Percentiles rank a stretch among this genome's conserved stretches.
These are phyloP conservation scores for Plenodomus lindquistii DNA, from an alignment of 2,329 filamentous ascomycete species.

Conservation along the genomic window DNA sequence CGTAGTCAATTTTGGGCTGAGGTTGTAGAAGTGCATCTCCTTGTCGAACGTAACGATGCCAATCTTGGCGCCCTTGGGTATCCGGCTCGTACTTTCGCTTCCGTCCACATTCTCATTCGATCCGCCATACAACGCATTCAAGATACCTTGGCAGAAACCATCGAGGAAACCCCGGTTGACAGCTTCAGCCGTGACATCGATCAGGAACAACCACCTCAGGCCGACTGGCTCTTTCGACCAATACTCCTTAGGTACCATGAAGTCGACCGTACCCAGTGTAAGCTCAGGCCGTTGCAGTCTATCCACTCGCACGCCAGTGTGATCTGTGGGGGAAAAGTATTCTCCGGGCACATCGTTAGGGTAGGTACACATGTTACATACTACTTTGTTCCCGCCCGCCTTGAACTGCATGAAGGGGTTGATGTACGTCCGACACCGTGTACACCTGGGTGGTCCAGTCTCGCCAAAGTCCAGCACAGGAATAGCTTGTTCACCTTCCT, in stretches of 20 bases:
- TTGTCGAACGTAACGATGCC: constrained; percentile 96
- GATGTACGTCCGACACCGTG: constrained; percentile 92
- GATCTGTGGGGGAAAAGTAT: constrained; percentile 91
- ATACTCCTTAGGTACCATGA: constrained; percentile 96
- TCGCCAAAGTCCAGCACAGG: constrained; percentile 96
- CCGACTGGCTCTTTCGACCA: constrained; percentile 94
- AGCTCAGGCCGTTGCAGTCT: constrained; percentile 87
- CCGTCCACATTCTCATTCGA: constrained; percentile 51
- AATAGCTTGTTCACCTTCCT: constrained; percentile 82
- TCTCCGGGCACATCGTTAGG: constrained; percentile 91
- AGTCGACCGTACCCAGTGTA: constrained; percentile 90
- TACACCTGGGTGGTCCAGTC: constrained; percentile 83
- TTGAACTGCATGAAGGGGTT: constrained; percentile 99
- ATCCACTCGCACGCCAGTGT: constrained; percentile 84
- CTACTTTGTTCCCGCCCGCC: constrained; percentile 91
- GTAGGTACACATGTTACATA: constrained; percentile 97
- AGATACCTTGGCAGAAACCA: constrained; percentile 86
- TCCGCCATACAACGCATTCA: constrained; percentile 79
- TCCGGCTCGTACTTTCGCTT: constrained; percentile 56
- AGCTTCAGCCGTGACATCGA: constrained; percentile 91
- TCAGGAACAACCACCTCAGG: constrained; percentile 83
- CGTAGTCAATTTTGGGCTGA: constrained; percentile 76
- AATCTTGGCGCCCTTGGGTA: constrained; percentile 82
- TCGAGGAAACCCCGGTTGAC: constrained; percentile 89
- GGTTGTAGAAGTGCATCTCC: constrained; percentile 97